Evolutionary conservation across 495 filamentous ascomycete species (phyloP).

Genomic region (Rostrohypoxylon terebratum): DNA sequence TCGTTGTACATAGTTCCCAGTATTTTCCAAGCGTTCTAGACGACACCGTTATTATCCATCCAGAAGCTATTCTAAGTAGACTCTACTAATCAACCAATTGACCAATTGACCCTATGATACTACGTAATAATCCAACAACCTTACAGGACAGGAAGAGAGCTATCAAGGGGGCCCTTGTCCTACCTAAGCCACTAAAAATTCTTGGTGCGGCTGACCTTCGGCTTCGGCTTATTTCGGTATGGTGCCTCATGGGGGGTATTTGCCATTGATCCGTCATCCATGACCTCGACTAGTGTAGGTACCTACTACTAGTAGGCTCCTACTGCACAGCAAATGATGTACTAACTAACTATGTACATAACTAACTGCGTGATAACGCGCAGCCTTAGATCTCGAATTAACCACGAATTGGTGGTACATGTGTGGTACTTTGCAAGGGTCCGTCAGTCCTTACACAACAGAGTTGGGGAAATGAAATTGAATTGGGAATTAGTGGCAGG

Average conservation of each 20-base stretch:
- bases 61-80: conserved; percentile 14
- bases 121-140: too few species aligned
- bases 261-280: background rate
- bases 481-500: background rate
- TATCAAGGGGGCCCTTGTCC: conserved; percentile 1
- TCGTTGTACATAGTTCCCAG: too few species aligned
- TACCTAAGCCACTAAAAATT: conserved; percentile 11
- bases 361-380: conserved; percentile 18
- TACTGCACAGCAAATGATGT: conserved; percentile 9
- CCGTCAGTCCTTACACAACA: background rate
- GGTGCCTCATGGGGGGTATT: background rate
- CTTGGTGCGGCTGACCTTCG: conserved; percentile 27
- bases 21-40: conserved; percentile 19
- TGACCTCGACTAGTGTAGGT: too few species aligned
- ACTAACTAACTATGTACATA: too few species aligned
- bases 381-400: background rate
- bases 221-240: conserved; percentile 32
- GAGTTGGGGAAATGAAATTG: conserved; percentile 1
- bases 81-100: background rate
- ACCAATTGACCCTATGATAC: too few species aligned
- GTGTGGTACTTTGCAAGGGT: background rate
- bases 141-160: background rate
- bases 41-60: conserved; percentile 1
- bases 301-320: too few species aligned
- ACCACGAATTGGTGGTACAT: background rate